Conservation (phyloP, 371 early-diverging fungal genomes). For the Choanephora cucurbitarum region DNA sequence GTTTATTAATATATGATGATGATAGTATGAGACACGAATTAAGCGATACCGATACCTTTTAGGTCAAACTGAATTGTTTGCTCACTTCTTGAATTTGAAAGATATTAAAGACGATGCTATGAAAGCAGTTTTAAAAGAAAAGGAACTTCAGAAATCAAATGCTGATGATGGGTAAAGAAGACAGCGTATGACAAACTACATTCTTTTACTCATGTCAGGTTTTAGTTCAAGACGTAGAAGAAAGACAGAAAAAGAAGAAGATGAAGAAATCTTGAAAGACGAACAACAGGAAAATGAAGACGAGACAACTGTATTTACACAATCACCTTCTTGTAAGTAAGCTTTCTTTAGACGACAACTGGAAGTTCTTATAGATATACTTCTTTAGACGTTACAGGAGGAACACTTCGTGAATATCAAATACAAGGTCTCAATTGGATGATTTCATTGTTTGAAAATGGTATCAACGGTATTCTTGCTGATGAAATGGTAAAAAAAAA, state of each 20-base stretch:
- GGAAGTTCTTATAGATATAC: too few species aligned
- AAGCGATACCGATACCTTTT: conserved; percentile 82
- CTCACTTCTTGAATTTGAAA: conserved; percentile 68
- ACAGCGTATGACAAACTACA: not conserved
- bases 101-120: conserved; percentile 47
- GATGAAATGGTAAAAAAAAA: conserved; percentile 90
- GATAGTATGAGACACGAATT: conserved; percentile 45
- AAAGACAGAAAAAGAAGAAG: conserved; percentile 96
- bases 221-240: conserved; percentile 76
- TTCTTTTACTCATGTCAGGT: not conserved
- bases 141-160: conserved; percentile 35
- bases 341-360: too few species aligned
- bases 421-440: conserved; percentile 99
- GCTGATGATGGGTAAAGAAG: conserved; percentile 44
- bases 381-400: conserved; percentile 80
- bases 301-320: conserved; percentile 73
- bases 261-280: conserved; percentile 81
- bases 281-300: conserved; percentile 67
- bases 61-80: conserved; percentile 82
- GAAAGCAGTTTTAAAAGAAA: conserved; percentile 44
- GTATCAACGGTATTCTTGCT: conserved; percentile 99
- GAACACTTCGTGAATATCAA: conserved; percentile 95
- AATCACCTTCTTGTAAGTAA: conserved; percentile 82
- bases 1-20: not conserved
- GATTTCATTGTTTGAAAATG: conserved; percentile 94